Evolutionary conservation across 2,329 filamentous ascomycete genomes (phyloP).

Genomic region (Bertia moriformis): DNA sequence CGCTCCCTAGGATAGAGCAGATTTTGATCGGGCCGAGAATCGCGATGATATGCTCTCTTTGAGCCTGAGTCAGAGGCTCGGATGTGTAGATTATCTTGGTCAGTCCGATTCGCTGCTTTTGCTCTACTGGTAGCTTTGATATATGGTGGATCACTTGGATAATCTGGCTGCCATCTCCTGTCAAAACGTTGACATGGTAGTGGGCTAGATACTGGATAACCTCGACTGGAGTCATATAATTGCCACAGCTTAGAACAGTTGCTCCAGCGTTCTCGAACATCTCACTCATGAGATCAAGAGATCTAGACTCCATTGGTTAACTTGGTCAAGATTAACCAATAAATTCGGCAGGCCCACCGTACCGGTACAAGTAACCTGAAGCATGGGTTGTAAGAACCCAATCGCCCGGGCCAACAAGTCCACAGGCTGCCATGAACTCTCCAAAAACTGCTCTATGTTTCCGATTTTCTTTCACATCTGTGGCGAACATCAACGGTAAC

Average conservation of each 20-base stretch:
- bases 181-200: conserved; percentile 20
- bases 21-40: conserved; percentile 18
- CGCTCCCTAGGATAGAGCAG: conserved; percentile 23
- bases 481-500: conserved; percentile 21
- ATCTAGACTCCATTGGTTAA: conserved; percentile 6
- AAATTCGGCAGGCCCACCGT: background rate
- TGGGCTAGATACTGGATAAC: conserved; percentile 12
- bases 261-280: conserved; percentile 24
- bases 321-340: background rate
- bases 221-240: conserved; percentile 9
- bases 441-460: conserved; percentile 19
- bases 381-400: conserved; percentile 22
- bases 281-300: conserved; percentile 23
- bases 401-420: conserved; percentile 17
- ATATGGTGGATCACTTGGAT: conserved; percentile 19
- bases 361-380: conserved; percentile 22
- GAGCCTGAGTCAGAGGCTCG: conserved; percentile 17
- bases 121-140: conserved; percentile 10
- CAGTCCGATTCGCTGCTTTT: conserved; percentile 11
- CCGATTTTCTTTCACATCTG: conserved; percentile 23
- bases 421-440: conserved; percentile 11
- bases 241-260: conserved; percentile 19
- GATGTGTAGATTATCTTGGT: conserved; percentile 29
- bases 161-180: conserved; percentile 21
- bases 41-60: conserved; percentile 14